Conservation (phyloP, 768 basidiomycete species). For the Hygrocybe punicea region DNA sequence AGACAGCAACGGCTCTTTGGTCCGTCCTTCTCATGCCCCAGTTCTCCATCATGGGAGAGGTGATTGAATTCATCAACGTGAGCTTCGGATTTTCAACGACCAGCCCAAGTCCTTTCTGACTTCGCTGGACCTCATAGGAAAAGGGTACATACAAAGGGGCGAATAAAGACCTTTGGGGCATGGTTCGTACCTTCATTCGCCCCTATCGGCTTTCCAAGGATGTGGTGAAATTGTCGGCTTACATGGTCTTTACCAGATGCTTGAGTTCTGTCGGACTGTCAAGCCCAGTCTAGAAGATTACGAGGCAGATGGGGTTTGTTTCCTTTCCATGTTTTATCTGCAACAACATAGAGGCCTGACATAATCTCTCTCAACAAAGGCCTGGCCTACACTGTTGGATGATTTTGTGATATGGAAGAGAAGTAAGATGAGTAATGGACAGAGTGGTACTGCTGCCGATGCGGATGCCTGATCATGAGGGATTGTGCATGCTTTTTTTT, state of each 20-base stretch:
- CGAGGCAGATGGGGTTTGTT: constrained; percentile 69
- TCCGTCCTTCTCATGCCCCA: constrained; percentile 66
- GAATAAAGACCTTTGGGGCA: constrained; percentile 83
- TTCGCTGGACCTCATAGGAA: constrained; percentile 42
- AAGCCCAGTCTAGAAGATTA: constrained; percentile 60
- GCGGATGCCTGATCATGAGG: background rate
- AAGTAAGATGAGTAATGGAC: constrained; percentile 9
- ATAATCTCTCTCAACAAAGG: constrained; percentile 38
- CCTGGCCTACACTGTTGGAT: constrained; percentile 81
- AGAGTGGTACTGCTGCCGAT: background rate
- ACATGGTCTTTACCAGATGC: constrained; percentile 45
- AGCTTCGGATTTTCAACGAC: constrained; percentile 12
- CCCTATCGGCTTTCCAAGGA: background rate
- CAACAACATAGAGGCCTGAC: constrained; percentile 1
- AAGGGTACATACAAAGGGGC: constrained; percentile 67
- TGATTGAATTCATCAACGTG: constrained; percentile 66
- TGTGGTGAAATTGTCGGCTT: background rate
- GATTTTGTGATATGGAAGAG: constrained; percentile 74
- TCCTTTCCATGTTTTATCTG: constrained; percentile 1
- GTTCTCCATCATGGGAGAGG: constrained; percentile 61
- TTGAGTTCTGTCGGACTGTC: constrained; percentile 70
- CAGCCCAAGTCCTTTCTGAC: background rate
- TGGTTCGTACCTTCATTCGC: constrained; percentile 51
- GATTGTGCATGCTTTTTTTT: background rate
- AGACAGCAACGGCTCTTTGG: constrained; percentile 76